Evolutionary conservation across 345 rosid species (phyloP).

Genomic region (Eucalyptus pauciflora): DNA sequence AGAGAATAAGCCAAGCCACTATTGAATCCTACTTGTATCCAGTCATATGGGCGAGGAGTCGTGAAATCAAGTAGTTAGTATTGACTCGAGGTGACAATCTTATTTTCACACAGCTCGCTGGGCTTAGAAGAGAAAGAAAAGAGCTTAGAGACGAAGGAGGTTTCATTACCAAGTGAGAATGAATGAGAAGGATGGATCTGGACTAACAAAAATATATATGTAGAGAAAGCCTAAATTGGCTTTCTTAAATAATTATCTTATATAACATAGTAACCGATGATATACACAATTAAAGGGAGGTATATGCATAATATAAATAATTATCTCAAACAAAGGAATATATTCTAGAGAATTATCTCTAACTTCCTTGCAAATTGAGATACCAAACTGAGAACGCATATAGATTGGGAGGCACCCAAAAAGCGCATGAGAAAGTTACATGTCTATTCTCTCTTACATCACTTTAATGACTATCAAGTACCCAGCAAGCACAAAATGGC

Average conservation of each 20-base stretch:
- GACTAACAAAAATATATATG: background rate
- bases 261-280: background rate
- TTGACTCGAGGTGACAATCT: too few species aligned
- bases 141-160: too few species aligned
- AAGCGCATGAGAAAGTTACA: background rate
- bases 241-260: background rate
- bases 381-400: background rate
- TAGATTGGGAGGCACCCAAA: background rate
- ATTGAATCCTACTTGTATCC: too few species aligned
- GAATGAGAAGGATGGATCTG: too few species aligned
- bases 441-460: background rate
- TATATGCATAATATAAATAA: background rate
- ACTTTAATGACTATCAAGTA: background rate
- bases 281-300: background rate
- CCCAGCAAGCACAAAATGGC: background rate
- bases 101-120: too few species aligned
- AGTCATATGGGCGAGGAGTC: too few species aligned
- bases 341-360: background rate
- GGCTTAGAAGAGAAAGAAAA: too few species aligned
- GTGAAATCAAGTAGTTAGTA: too few species aligned
- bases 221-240: background rate
- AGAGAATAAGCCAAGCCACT: too few species aligned
- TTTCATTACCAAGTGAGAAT: too few species aligned
- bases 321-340: background rate
- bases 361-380: background rate